These are phyloP conservation scores for Hypoxylon trugodes DNA, from an alignment of 495 filamentous ascomycete species.

Conservation along the genomic window DNA sequence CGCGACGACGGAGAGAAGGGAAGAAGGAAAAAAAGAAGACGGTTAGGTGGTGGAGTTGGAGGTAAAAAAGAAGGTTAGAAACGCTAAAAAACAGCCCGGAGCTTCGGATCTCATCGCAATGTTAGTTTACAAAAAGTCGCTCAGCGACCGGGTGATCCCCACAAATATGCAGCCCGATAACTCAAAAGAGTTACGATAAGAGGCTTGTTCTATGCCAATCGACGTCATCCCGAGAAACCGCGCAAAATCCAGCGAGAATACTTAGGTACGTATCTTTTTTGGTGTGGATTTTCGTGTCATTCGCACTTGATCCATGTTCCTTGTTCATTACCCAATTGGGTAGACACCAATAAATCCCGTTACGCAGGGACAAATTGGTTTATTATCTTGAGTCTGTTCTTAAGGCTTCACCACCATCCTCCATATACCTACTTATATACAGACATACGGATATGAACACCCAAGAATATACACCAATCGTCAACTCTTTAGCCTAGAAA, in stretches of 20 bases:
- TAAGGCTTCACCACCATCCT: too few relatives aligned
- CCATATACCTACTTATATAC: too few relatives aligned
- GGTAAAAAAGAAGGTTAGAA: slow-evolving; percentile 16
- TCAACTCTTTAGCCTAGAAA: neutral
- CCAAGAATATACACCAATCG: too few relatives aligned
- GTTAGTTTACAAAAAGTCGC: slow-evolving; percentile 31
- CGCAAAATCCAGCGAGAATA: neutral
- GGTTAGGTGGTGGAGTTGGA: too few relatives aligned
- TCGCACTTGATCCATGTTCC: too few relatives aligned
- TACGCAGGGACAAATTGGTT: too few relatives aligned
- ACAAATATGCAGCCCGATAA: slow-evolving; percentile 18
- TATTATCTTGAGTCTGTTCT: too few relatives aligned
- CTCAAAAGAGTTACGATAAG: slow-evolving; percentile 18
- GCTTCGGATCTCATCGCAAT: slow-evolving; percentile 35
- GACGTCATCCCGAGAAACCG: slow-evolving; percentile 35
- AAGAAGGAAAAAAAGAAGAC: slow-evolving; percentile 1
- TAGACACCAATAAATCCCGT: too few relatives aligned
- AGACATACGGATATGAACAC: too few relatives aligned
- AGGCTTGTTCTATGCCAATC: neutral
- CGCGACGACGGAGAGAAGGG: neutral
- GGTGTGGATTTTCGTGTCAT: too few relatives aligned
- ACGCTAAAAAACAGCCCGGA: slow-evolving; percentile 19
- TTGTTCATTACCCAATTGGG: too few relatives aligned
- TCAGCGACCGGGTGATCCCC: slow-evolving; percentile 29
- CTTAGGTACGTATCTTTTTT: neutral